phyloP scores from a whole-genome alignment of 495 filamentous ascomycete genomes.

The Xylaria longipes region DNA sequence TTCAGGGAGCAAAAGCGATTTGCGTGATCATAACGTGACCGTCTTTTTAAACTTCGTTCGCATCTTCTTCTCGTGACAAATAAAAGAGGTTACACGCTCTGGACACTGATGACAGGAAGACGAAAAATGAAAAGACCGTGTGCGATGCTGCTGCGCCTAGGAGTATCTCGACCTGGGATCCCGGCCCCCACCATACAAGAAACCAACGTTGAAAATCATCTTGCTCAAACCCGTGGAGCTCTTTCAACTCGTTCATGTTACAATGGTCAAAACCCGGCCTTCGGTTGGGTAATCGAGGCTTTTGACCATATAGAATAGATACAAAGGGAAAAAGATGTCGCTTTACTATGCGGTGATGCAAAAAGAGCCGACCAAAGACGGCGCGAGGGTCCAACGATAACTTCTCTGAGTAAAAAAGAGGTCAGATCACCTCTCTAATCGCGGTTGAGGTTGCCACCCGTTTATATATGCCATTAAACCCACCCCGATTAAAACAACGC shows the following conservation, averaged over 20 bases:
- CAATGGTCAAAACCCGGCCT: slow-evolving; percentile 9
- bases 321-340: slow-evolving; percentile 43
- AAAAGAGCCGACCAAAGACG: slow-evolving; percentile 20
- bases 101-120: not conserved
- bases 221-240: slow-evolving; percentile 14
- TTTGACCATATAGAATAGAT: slow-evolving; percentile 45
- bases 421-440: slow-evolving; percentile 38
- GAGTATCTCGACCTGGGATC: slow-evolving; percentile 15
- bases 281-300: slow-evolving; percentile 17
- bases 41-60: slow-evolving; percentile 4
- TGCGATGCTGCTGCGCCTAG: slow-evolving; percentile 23
- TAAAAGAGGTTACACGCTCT: slow-evolving; percentile 12
- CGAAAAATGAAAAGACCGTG: slow-evolving; percentile 9
- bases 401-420: slow-evolving; percentile 12
- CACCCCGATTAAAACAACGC: slow-evolving; percentile 88
- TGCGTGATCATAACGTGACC: not conserved
- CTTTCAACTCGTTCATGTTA: slow-evolving; percentile 18
- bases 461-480: slow-evolving; percentile 96
- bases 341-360: slow-evolving; percentile 31
- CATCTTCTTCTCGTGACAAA: slow-evolving; percentile 12
- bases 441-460: slow-evolving; percentile 68
- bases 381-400: slow-evolving; percentile 32
- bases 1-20: not conserved
- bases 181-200: slow-evolving; percentile 17
- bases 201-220: not conserved